phyloP scores from a whole-genome alignment of 169 alveolate species.

The Plasmodium coatneyi region DNA sequence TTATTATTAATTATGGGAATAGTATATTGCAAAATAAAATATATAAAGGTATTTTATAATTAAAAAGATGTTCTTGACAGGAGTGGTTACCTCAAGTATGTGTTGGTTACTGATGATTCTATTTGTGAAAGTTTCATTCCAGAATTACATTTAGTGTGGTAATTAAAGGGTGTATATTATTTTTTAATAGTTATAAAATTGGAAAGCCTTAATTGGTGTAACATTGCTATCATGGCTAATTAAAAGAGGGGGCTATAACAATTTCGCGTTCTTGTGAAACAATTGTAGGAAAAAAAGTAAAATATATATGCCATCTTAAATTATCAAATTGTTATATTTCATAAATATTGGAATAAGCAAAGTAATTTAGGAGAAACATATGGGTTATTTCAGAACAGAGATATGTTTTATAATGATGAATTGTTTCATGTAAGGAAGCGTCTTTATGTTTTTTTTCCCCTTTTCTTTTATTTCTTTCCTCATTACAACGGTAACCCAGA shows the following conservation, averaged over 20 bases:
- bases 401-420: neutral
- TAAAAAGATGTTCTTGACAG: neutral
- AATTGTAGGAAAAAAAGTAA: neutral
- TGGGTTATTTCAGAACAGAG: neutral
- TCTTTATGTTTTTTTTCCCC: too few relatives aligned
- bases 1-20: neutral
- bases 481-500: neutral
- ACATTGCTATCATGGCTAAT: neutral
- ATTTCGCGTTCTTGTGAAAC: neutral
- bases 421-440: neutral
- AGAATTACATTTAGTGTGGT: neutral
- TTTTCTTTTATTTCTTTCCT: neutral
- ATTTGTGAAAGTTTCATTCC: neutral
- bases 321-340: neutral
- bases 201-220: neutral
- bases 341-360: neutral
- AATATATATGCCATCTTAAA: neutral
- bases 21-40: neutral
- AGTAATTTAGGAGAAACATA: neutral
- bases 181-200: neutral
- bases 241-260: neutral
- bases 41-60: neutral
- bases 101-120: neutral
- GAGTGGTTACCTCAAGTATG: neutral
- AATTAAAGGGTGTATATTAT: neutral